Evolutionary conservation across 208 protist genomes (phyloP), one percentile per base, ranked within the genome.

Genomic region (Acanthamoeba castellanii): DNA sequence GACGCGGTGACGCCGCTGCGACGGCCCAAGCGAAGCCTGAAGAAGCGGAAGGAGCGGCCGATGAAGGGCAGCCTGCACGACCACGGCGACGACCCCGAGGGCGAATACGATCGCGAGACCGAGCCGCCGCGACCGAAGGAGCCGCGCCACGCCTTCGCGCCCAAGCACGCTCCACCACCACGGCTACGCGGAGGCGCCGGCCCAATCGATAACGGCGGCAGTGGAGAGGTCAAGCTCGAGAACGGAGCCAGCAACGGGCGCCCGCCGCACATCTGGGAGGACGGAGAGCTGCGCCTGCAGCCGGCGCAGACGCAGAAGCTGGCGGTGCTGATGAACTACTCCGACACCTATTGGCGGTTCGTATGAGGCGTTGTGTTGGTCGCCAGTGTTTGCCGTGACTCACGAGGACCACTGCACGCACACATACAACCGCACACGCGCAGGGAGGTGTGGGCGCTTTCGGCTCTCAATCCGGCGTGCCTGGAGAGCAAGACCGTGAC

Each of bases 281-380:
- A 47, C 32, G 74, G 74, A 42, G 74, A 82, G 42, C 45, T 50
- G 74, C n/a, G 74, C 8, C 16, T 82, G 34, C 34, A 37, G 18
- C 74, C 74, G 16, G 74, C 30, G 3, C 74, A 82, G 14, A n/a
- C 74, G 74, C 74, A 82, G 34, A 37, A 50, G 42, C 74, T 82
- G 30, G 74, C 74, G 25, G 30, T 50, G 25, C 74, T 82, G 34
- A 82, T 82, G 74, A 82, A 50, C 37, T 82, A 82, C 37, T 82
- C 74, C n/a, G 74, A 82, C 42, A 82, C 74, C 16, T 82, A 82
- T n/a, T 82, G 74, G 74, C 59, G 74, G 74, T 82, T 37, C 37
- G 34, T 32, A 16, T 34, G 13, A 1, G 3, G 8, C 4, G 16
- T 27, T 13, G 13, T 3, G 25, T 25, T 64, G 59, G 20, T 64